These are phyloP conservation scores for Trametes gibbosa DNA, from an alignment of 768 basidiomycete species.

Conservation along the genomic window DNA sequence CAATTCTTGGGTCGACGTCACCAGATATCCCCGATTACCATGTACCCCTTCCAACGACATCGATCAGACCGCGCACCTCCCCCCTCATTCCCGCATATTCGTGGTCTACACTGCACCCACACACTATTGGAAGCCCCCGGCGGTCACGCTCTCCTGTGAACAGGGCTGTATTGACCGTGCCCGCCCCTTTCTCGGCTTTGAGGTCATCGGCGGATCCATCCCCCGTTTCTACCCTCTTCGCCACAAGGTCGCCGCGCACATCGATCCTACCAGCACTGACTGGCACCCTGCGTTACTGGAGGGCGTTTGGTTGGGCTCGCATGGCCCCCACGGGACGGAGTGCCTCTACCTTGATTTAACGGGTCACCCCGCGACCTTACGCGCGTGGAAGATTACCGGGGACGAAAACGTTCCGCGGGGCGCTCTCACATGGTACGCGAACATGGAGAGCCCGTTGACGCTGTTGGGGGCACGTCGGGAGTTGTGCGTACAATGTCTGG, in stretches of 20 bases:
- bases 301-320: conserved; percentile 20
- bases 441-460: not conserved
- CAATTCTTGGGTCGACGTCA: conserved; percentile 6
- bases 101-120: conserved; percentile 11
- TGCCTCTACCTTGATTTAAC: conserved; percentile 12
- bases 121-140: not conserved
- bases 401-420: conserved; percentile 24
- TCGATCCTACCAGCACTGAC: not conserved
- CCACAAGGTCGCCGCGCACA: not conserved
- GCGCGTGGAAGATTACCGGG: conserved; percentile 19
- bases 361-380: not conserved
- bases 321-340: conserved; percentile 22
- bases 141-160: conserved; percentile 7
- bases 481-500: not conserved
- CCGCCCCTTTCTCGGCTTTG: conserved; percentile 14
- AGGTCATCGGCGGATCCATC: not conserved
- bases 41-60: not conserved
- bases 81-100: conserved; percentile 7
- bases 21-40: conserved; percentile 6
- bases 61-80: not conserved
- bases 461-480: not conserved
- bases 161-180: conserved; percentile 3
- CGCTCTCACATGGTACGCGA: conserved; percentile 13
- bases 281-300: conserved; percentile 7
- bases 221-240: conserved; percentile 22